Evolutionary conservation across 805 yeast species (phyloP).

Genomic region (Spathaspora hagerdaliae): DNA sequence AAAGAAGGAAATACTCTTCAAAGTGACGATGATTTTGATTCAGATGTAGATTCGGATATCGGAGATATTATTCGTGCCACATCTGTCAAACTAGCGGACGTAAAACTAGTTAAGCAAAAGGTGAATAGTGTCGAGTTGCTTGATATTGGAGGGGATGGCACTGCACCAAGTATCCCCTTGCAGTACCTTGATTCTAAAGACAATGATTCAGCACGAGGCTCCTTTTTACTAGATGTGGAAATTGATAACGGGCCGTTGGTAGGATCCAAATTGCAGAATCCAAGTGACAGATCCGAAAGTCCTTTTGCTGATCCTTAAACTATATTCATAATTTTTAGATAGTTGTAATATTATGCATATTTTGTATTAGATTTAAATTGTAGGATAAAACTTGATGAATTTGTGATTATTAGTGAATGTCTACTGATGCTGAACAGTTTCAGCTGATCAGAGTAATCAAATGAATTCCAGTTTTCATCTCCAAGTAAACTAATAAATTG

Average conservation of each 20-base stretch:
- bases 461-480: too few species aligned
- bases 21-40: constrained; percentile 21
- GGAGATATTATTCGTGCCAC: constrained; percentile 43
- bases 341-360: too few species aligned
- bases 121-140: background rate
- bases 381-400: too few species aligned
- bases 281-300: constrained; percentile 21
- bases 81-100: constrained; percentile 21
- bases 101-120: constrained; percentile 13
- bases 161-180: background rate
- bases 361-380: too few species aligned
- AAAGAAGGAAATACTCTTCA: background rate
- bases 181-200: background rate
- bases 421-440: too few species aligned
- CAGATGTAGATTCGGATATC: constrained; percentile 44
- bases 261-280: background rate
- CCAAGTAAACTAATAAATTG: too few species aligned
- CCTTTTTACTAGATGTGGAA: constrained; percentile 31
- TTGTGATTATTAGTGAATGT: too few species aligned
- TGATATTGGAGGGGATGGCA: background rate
- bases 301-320: constrained; percentile 28
- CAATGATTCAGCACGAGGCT: constrained; percentile 10
- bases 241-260: constrained; percentile 14
- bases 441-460: too few species aligned
- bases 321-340: too few species aligned